A percentile compares a stretch with the other conserved stretches of the same genome.
Evolutionary conservation across 352 stramenopile genomes (phyloP).

Genomic region (Phytophthora megakarya): DNA sequence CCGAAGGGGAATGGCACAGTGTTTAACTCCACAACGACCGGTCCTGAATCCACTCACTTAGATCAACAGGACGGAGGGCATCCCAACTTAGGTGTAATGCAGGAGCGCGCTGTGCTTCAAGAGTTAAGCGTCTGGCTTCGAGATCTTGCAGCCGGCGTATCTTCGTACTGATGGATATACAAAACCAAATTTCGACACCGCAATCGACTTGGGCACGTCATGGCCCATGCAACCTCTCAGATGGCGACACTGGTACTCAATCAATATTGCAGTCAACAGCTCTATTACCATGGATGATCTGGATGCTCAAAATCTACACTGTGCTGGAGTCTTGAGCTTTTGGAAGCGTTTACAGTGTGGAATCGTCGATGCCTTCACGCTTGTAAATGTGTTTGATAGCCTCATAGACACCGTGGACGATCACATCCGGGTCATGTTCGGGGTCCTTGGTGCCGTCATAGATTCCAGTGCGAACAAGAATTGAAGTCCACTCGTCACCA

Average conservation of each 20-base stretch:
- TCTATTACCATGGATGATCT: constrained; percentile 26
- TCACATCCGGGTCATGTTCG: constrained; percentile 69
- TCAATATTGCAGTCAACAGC: constrained; percentile 5
- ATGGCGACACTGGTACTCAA: background rate
- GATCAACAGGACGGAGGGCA: constrained; percentile 7
- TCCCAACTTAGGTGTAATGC: constrained; percentile 39
- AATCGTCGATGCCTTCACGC: constrained; percentile 49
- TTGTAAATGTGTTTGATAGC: constrained; percentile 81
- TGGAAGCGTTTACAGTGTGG: constrained; percentile 35
- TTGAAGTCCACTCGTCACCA: constrained; percentile 79
- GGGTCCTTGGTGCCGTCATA: constrained; percentile 68
- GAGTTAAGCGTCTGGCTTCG: constrained; percentile 82
- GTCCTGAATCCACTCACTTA: constrained; percentile 9
- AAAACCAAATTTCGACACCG: background rate
- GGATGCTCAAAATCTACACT: background rate
- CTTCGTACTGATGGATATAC: constrained; percentile 21
- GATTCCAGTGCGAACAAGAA: constrained; percentile 89
- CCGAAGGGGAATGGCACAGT: constrained; percentile 12
- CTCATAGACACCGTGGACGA: constrained; percentile 69
- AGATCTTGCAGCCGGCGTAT: constrained; percentile 43
- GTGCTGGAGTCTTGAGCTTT: too few relatives aligned
- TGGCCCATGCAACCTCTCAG: background rate
- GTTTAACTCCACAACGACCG: background rate
- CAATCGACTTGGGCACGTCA: background rate
- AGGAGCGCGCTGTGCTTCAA: constrained; percentile 81